These are phyloP conservation scores for Suillus paluster DNA, from an alignment of 768 basidiomycete genomes.

Conservation along the genomic window DNA sequence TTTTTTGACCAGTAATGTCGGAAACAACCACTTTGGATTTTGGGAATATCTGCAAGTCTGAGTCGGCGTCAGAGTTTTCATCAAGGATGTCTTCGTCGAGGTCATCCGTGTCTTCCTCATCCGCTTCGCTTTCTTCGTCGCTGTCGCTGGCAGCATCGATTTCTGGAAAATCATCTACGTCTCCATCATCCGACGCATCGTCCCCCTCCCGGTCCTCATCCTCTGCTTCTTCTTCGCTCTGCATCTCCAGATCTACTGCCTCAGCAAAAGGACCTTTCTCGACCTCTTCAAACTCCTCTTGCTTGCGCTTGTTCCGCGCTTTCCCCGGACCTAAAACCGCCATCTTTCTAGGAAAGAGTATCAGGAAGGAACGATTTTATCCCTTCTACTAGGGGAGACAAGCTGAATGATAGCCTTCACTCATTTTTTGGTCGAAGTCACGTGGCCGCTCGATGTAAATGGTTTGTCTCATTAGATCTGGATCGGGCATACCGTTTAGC, in stretches of 20 bases:
- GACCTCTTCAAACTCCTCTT: constrained; percentile 45
- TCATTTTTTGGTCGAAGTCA: not conserved
- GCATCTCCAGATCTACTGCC: constrained; percentile 65
- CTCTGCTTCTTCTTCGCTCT: constrained; percentile 69
- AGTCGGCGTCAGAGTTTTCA: constrained; percentile 38
- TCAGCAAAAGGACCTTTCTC: constrained; percentile 37
- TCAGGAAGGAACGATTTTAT: not conserved
- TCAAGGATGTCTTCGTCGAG: constrained; percentile 39
- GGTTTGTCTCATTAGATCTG: not conserved
- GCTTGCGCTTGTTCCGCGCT: constrained; percentile 62
- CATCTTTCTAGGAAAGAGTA: constrained; percentile 25
- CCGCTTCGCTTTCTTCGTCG: constrained; percentile 39
- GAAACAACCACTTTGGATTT: constrained; percentile 73
- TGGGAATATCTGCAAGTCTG: constrained; percentile 61
- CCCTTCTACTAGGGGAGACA: not conserved
- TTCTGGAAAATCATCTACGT: constrained; percentile 76
- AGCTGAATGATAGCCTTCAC: constrained; percentile 6
- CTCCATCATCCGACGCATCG: constrained; percentile 56
- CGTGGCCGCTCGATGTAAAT: constrained; percentile 2
- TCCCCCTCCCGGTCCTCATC: constrained; percentile 34
- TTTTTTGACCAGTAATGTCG: constrained; percentile 82
- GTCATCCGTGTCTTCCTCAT: constrained; percentile 38
- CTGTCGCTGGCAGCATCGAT: constrained; percentile 57
- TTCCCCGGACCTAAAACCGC: constrained; percentile 38
- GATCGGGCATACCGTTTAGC: constrained; percentile 1